phyloP scores from a whole-genome alignment of 345 rosid species.

The Citrus inodora region DNA sequence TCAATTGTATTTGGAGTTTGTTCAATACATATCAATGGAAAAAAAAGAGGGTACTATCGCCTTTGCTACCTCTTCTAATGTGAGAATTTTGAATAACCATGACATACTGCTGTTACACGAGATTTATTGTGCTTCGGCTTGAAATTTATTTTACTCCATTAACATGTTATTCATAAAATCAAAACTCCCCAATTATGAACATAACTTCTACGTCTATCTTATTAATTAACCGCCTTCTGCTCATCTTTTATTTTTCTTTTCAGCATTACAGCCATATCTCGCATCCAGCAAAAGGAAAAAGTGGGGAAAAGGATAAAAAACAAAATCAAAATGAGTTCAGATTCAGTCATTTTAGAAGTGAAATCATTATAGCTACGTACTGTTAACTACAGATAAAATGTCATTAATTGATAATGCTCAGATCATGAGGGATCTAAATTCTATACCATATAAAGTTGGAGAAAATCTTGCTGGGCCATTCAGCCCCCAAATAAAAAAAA shows the following conservation, averaged over 20 bases:
- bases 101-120: background rate
- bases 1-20: slow-evolving; percentile 19
- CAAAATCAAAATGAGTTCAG: too few species aligned
- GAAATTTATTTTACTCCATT: background rate
- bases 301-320: too few species aligned
- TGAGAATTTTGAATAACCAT: background rate
- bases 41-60: background rate
- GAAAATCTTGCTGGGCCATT: too few species aligned
- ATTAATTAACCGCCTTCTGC: background rate
- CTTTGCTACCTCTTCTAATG: background rate
- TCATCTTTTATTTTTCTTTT: background rate
- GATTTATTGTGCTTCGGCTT: background rate
- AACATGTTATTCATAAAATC: background rate
- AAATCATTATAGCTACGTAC: too few species aligned
- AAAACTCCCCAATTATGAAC: background rate
- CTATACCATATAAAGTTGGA: too few species aligned
- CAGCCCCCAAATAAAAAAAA: too few species aligned
- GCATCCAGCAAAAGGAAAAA: too few species aligned
- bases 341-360: too few species aligned
- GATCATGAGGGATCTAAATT: too few species aligned
- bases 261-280: too few species aligned
- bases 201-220: background rate
- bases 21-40: slow-evolving; percentile 10
- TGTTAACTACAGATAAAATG: too few species aligned
- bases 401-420: too few species aligned